Conservation (phyloP, 495 filamentous ascomycete species). For the Amphirosellinia nigrospora region DNA sequence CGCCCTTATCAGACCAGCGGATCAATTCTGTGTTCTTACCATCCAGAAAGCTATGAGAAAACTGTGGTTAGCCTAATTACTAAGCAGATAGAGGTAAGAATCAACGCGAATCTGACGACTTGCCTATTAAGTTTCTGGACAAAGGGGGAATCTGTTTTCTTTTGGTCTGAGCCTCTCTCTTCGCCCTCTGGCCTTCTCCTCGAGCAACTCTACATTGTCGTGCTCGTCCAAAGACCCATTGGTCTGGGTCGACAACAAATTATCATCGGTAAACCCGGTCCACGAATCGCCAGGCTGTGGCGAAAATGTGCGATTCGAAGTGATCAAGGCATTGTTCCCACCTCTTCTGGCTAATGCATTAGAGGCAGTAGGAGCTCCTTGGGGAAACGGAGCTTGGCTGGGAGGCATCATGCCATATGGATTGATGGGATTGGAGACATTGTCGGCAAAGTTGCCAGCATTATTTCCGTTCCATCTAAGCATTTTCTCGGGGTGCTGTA, state of each 20-base stretch:
- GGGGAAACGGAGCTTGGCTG: conserved; percentile 48
- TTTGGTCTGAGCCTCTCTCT: conserved; percentile 82
- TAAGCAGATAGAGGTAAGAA: neutral
- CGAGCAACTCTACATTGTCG: conserved; percentile 78
- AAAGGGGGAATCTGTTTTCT: conserved; percentile 97
- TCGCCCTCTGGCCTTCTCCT: conserved; percentile 77
- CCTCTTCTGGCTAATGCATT: conserved; percentile 71
- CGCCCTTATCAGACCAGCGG: conserved; percentile 94
- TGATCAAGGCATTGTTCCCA: conserved; percentile 66
- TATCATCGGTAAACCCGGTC: conserved; percentile 52
- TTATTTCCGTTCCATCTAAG: conserved; percentile 49
- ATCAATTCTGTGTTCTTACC: conserved; percentile 92
- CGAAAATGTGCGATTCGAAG: conserved; percentile 50
- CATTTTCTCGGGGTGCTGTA: conserved; percentile 47
- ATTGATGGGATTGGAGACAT: conserved; percentile 40
- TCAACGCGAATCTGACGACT: conserved; percentile 27
- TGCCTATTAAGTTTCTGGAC: conserved; percentile 99
- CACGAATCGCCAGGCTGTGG: conserved; percentile 53
- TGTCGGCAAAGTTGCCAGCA: conserved; percentile 43
- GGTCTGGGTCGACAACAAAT: conserved; percentile 42
- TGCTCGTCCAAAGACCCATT: conserved; percentile 56
- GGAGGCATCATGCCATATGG: conserved; percentile 49
- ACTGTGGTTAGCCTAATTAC: neutral
- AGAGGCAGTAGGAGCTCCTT: conserved; percentile 50
- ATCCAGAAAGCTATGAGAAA: conserved; percentile 77